Percentiles rank a stretch among this genome's conserved stretches.
phyloP scores from a whole-genome alignment of 2,329 filamentous ascomycete species.

The Trichoderma aggressivum region DNA sequence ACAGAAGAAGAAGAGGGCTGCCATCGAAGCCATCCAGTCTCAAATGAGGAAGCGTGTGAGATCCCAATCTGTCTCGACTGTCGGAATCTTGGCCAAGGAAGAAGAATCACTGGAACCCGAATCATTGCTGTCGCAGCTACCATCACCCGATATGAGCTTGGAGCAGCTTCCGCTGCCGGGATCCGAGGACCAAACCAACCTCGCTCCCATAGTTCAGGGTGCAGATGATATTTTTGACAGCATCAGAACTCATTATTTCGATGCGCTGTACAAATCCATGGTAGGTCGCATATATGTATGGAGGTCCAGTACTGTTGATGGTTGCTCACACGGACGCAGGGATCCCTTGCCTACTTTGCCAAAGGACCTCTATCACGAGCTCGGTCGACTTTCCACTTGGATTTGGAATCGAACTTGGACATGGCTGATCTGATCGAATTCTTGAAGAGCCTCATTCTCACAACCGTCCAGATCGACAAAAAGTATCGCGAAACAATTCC shows the following conservation, averaged over 20 bases:
- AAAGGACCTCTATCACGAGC: slow-evolving; percentile 77
- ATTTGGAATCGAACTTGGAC: slow-evolving; percentile 57
- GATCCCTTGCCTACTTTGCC: slow-evolving; percentile 77
- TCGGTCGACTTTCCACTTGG: slow-evolving; percentile 65
- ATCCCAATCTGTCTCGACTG: slow-evolving; percentile 42
- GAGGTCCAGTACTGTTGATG: neutral
- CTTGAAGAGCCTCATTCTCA: slow-evolving; percentile 65
- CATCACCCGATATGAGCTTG: slow-evolving; percentile 23
- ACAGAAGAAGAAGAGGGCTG: slow-evolving; percentile 53
- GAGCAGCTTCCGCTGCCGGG: slow-evolving; percentile 19
- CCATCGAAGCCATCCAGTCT: slow-evolving; percentile 62
- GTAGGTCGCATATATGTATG: slow-evolving; percentile 34
- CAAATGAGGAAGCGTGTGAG: slow-evolving; percentile 52
- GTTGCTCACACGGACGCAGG: slow-evolving; percentile 41
- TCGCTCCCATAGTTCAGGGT: neutral
- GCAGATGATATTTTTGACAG: slow-evolving; percentile 52
- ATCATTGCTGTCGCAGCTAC: slow-evolving; percentile 22
- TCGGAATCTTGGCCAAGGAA: slow-evolving; percentile 27
- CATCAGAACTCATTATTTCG: slow-evolving; percentile 56
- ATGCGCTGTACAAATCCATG: slow-evolving; percentile 61
- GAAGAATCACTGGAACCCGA: slow-evolving; percentile 22
- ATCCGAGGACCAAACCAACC: neutral
- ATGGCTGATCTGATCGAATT: slow-evolving; percentile 65
- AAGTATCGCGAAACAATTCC: slow-evolving; percentile 74
- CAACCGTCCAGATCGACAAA: slow-evolving; percentile 67